phyloP scores from a whole-genome alignment of 306 rosid species.

The Prunus armeniaca region DNA sequence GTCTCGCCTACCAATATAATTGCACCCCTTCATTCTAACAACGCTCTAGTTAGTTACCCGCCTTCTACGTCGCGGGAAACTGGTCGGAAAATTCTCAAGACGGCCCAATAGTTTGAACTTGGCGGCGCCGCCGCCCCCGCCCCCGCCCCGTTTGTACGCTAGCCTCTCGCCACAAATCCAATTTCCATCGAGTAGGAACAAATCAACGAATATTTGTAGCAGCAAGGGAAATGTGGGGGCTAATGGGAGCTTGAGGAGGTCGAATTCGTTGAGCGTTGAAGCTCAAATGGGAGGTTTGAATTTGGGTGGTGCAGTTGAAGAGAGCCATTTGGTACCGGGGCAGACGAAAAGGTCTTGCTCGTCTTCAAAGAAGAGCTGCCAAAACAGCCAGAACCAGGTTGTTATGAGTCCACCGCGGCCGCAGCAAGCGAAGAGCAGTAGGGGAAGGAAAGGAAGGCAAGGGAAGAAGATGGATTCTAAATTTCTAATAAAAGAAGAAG shows the following conservation, averaged over 20 bases:
- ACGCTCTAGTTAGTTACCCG: not conserved
- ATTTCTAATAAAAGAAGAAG: constrained; percentile 61
- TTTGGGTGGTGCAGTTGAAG: constrained; percentile 32
- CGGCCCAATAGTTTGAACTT: constrained; percentile 13
- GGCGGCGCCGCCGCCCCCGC: constrained; percentile 16
- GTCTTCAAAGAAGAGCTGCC: constrained; percentile 12
- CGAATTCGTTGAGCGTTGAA: constrained; percentile 18
- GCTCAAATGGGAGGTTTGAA: constrained; percentile 27
- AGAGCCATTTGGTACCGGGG: not conserved
- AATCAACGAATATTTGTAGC: not conserved
- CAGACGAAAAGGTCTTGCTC: constrained; percentile 15
- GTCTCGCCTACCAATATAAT: not conserved
- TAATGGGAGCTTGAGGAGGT: not conserved
- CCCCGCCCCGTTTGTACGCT: not conserved
- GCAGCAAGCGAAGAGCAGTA: constrained; percentile 29
- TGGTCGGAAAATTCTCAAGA: constrained; percentile 15
- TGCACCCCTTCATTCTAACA: not conserved
- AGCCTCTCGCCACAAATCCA: constrained; percentile 19
- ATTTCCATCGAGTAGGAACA: constrained; percentile 11
- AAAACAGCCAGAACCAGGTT: not conserved
- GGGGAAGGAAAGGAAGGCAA: constrained; percentile 61
- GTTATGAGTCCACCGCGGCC: constrained; percentile 19
- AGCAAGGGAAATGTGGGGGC: constrained; percentile 10
- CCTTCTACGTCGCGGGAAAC: constrained; percentile 13
- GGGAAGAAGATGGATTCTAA: constrained; percentile 53